Conservation (phyloP, 2,329 filamentous ascomycete species). For the Aspergillus hiratsukae region DNA sequence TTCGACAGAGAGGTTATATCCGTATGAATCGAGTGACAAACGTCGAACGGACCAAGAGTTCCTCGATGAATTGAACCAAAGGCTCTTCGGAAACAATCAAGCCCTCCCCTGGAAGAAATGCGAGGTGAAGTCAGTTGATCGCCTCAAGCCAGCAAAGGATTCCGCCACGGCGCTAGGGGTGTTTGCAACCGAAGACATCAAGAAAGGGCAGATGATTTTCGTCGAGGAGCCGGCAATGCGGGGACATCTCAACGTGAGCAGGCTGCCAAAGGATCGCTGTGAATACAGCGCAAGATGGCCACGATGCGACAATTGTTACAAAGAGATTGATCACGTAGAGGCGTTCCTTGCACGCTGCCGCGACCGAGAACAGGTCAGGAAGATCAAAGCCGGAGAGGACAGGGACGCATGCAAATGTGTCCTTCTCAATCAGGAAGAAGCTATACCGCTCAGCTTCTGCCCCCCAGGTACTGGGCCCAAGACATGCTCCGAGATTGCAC, state of each 20-base stretch:
- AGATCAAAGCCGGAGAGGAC: conserved; percentile 1
- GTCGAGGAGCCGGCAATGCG: conserved; percentile 34
- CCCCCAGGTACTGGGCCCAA: not conserved
- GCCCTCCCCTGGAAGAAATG: conserved; percentile 11
- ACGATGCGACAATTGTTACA: conserved; percentile 29
- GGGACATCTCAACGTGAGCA: conserved; percentile 23
- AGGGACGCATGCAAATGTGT: conserved; percentile 7
- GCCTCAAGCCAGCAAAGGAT: not conserved
- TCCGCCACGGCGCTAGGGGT: conserved; percentile 16
- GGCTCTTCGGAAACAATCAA: conserved; percentile 15
- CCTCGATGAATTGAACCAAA: conserved; percentile 17
- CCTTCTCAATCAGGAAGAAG: not conserved
- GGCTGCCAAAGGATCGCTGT: conserved; percentile 4
- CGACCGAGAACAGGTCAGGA: not conserved
- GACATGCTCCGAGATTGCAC: conserved; percentile 24
- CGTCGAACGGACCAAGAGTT: conserved; percentile 14
- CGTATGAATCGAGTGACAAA: conserved; percentile 24
- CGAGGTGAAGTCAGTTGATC: conserved; percentile 4
- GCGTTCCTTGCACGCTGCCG: too few species aligned
- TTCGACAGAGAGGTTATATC: conserved; percentile 18
- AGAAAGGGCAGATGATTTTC: conserved; percentile 22
- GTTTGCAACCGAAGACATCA: conserved; percentile 25
- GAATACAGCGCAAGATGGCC: not conserved
- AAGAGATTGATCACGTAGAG: conserved; percentile 1
- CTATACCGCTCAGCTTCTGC: conserved; percentile 9